phyloP scores from a whole-genome alignment of 306 rosid genomes.

The Echinosophora koreensis region DNA sequence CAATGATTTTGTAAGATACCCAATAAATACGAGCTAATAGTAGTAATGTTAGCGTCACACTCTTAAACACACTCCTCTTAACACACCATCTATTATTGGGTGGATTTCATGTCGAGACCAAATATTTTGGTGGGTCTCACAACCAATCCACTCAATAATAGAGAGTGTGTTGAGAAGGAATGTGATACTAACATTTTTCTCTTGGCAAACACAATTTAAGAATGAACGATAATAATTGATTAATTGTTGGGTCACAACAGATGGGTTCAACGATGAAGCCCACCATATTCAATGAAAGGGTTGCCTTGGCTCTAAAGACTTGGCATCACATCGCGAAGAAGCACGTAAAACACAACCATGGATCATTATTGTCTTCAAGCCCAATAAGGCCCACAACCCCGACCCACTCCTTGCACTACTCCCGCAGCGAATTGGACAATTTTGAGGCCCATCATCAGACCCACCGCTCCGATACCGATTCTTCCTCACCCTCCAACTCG shows the following conservation, averaged over 20 bases:
- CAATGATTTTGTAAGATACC: not conserved
- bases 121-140: too few relatives aligned
- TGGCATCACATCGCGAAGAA: constrained; percentile 75
- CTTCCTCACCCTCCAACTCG: constrained; percentile 52
- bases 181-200: too few relatives aligned
- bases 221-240: too few relatives aligned
- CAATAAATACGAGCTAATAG: not conserved
- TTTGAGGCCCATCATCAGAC: not conserved
- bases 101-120: too few relatives aligned
- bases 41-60: too few relatives aligned
- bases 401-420: constrained; percentile 42
- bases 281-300: constrained; percentile 72
- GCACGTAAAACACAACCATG: constrained; percentile 62
- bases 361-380: constrained; percentile 38
- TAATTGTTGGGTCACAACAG: constrained; percentile 44
- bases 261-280: constrained; percentile 85
- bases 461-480: constrained; percentile 47
- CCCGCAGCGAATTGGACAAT: too few relatives aligned
- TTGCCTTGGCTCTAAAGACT: constrained; percentile 68
- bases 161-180: too few relatives aligned
- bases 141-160: too few relatives aligned
- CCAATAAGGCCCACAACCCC: constrained; percentile 67
- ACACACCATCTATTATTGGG: too few relatives aligned
- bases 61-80: too few relatives aligned
- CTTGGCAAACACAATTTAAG: too few relatives aligned